Evolutionary conservation across 2,329 filamentous ascomycete species (phyloP), one percentile per base, ranked within the genome.

Genomic region (Capronia epimyces): DNA sequence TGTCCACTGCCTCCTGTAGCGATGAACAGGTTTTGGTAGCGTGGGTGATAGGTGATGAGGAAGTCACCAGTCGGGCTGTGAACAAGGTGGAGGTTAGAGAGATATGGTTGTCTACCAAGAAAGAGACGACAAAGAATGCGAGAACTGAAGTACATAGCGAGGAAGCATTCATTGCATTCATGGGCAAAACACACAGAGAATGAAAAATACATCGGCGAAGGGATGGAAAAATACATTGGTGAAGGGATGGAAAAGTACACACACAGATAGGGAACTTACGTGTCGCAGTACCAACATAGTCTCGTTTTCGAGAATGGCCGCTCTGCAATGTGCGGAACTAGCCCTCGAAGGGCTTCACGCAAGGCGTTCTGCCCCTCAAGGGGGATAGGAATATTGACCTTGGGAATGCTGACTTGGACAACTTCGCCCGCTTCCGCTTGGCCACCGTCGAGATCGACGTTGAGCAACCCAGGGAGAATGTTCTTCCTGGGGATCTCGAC

Each of bases 241-340:
- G 13, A 29, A 29, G 27, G 27, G 13, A 29, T 29, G 27, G 8
- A 15, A 34, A 5, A 27, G 29, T 8, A 32, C 13, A n/a, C 29
- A 32, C 29, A 3, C 29, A 15, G 10, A 24, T 9, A 21, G 32
- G 18, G 25, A 21, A 51, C 56, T 51, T 51, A 59, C 60, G 85
- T 89, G 69, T 89, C 85, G 3, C 81, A 81, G 65, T 89, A 89
- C 85, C 85, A 89, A 70, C 85, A 89, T 46, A 88, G 69, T 20
- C 83, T 74, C 1, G 81, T 84, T 46, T 73, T 71, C 51, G 69
- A 69, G 70, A 86, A 87, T 1, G 80, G 78, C 21, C 84, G 73
- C 20, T 76, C 72, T 43, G 73, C 74, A 15, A 87, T 72, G 12
- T 56, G 55, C 20, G 57, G 60, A 8, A 87, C 71, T 60, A 86